A percentile compares a stretch with the other conserved stretches of the same genome.
These are phyloP conservation scores for Suillus variegatus DNA, from an alignment of 768 basidiomycete species.

Conservation along the genomic window DNA sequence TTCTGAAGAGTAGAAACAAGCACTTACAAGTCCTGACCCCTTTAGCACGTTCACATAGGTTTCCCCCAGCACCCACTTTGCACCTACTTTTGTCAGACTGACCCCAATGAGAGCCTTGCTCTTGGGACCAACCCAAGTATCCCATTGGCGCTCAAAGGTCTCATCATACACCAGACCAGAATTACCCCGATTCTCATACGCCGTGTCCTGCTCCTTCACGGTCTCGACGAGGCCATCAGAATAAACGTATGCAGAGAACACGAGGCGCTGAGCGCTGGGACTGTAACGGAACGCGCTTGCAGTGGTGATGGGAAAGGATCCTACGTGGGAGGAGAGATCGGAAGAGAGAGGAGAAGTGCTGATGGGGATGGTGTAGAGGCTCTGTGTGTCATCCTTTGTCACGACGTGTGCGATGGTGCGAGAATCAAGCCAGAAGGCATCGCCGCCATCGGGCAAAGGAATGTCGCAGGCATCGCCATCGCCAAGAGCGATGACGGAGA, in stretches of 20 bases:
- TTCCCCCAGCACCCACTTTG: constrained; percentile 53
- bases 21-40: constrained; percentile 65
- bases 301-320: constrained; percentile 66
- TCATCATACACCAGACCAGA: constrained; percentile 71
- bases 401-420: constrained; percentile 73
- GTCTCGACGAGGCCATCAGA: constrained; percentile 70
- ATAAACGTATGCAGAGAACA: constrained; percentile 87
- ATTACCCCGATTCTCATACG: constrained; percentile 71
- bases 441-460: constrained; percentile 65
- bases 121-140: constrained; percentile 76
- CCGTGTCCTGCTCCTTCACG: constrained; percentile 68
- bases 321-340: constrained; percentile 49
- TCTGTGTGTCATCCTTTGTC: constrained; percentile 48
- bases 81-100: constrained; percentile 46
- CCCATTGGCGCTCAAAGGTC: constrained; percentile 78
- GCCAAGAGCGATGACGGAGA: constrained; percentile 62
- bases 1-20: background rate
- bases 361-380: constrained; percentile 63
- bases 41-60: constrained; percentile 61
- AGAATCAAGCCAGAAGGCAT: constrained; percentile 76
- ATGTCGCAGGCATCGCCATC: constrained; percentile 53
- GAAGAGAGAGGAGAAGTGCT: constrained; percentile 35
- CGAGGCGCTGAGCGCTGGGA: constrained; percentile 55
- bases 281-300: constrained; percentile 73
- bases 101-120: constrained; percentile 72